Evolutionary conservation across 2,329 filamentous ascomycete species (phyloP).

Genomic region (Capronia americana): DNA sequence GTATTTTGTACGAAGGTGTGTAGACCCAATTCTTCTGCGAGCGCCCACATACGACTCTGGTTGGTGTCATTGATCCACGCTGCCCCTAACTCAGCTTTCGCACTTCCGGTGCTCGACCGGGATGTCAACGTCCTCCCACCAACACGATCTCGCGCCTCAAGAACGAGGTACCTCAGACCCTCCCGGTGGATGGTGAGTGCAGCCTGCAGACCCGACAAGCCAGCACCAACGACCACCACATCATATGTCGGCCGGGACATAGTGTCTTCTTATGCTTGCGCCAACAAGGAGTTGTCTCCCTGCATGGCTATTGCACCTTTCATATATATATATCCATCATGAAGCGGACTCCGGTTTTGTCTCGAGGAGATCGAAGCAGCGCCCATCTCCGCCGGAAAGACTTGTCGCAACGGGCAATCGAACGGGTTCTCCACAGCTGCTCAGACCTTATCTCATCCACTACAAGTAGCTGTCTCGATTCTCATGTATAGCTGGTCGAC

Average conservation of each 20-base stretch:
- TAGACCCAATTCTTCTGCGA: slow-evolving; percentile 42
- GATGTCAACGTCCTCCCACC: slow-evolving; percentile 60
- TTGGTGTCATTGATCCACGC: slow-evolving; percentile 49
- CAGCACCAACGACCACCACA: slow-evolving; percentile 54
- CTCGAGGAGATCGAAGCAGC: not conserved
- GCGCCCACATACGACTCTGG: slow-evolving; percentile 47
- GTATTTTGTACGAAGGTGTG: slow-evolving; percentile 45
- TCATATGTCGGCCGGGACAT: slow-evolving; percentile 22
- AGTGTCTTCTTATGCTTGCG: not conserved
- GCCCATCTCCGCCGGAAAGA: not conserved
- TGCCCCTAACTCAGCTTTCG: slow-evolving; percentile 47
- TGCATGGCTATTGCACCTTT: not conserved
- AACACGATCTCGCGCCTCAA: slow-evolving; percentile 59
- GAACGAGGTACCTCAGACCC: slow-evolving; percentile 51
- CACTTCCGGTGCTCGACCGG: slow-evolving; percentile 38
- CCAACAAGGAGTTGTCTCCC: not conserved
- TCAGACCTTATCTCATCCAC: not conserved
- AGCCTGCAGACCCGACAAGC: slow-evolving; percentile 50
- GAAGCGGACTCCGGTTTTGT: not conserved
- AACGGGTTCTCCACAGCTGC: not conserved
- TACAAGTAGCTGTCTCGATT: not conserved
- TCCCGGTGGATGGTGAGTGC: slow-evolving; percentile 46
- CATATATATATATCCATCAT: not conserved
- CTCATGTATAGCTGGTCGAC: not conserved
- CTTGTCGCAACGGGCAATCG: not conserved